These are phyloP conservation scores for Ophiostoma sp. DNA, from an alignment of 2,329 filamentous ascomycete species.

Conservation along the genomic window DNA sequence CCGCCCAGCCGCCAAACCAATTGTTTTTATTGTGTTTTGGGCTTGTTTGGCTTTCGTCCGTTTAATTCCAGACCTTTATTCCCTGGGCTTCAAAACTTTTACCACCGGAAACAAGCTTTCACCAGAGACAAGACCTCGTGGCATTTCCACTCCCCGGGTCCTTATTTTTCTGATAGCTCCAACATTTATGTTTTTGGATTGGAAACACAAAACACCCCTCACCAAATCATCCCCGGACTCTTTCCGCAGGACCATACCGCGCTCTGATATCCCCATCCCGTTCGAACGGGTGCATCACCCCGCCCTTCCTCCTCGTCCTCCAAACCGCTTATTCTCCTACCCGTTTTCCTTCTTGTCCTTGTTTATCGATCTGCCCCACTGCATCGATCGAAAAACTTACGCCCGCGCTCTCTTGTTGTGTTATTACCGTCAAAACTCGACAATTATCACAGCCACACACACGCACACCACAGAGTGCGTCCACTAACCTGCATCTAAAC, in stretches of 20 bases:
- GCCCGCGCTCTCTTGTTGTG: slow-evolving; percentile 1
- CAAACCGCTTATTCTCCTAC: slow-evolving; percentile 2
- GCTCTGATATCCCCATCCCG: slow-evolving; percentile 4
- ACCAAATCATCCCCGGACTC: slow-evolving; percentile 10
- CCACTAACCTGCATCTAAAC: slow-evolving; percentile 8
- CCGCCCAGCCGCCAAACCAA: slow-evolving; percentile 4
- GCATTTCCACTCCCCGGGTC: background rate
- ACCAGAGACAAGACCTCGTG: slow-evolving; percentile 11
- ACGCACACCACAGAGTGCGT: background rate
- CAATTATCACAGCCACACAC: background rate
- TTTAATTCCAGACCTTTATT: slow-evolving; percentile 24
- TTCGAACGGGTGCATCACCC: background rate
- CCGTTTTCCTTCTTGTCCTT: background rate
- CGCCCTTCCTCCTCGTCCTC: background rate
- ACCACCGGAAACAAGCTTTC: slow-evolving; percentile 24
- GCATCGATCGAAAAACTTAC: slow-evolving; percentile 2
- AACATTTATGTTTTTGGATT: background rate
- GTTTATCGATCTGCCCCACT: slow-evolving; percentile 11
- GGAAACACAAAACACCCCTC: background rate
- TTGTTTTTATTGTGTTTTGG: background rate
- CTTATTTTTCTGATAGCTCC: background rate
- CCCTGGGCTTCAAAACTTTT: background rate
- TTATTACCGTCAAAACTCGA: slow-evolving; percentile 11
- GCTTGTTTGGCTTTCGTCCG: slow-evolving; percentile 18
- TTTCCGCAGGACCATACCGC: slow-evolving; percentile 13